Evolutionary conservation across 2,329 filamentous ascomycete species (phyloP).

Genomic region (Pseudocercospora cruenta): DNA sequence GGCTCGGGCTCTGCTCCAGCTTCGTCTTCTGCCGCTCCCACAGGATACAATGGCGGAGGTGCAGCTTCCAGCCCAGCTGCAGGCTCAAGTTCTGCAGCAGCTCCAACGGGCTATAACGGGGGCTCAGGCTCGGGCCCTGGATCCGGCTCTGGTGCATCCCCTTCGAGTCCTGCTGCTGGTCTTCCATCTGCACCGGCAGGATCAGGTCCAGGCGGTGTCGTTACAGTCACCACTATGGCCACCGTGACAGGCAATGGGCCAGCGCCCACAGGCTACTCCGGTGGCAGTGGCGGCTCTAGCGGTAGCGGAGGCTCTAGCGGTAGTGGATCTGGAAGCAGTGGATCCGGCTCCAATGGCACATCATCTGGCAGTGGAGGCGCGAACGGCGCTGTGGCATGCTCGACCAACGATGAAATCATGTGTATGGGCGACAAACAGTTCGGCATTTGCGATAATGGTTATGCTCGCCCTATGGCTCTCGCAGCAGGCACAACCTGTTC

Average conservation of each 20-base stretch:
- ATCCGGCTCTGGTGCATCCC: neutral
- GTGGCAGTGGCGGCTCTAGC: slow-evolving; percentile 20
- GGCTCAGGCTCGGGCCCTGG: neutral
- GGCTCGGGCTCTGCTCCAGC: slow-evolving; percentile 13
- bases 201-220: slow-evolving; percentile 8
- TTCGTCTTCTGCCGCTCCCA: slow-evolving; percentile 13
- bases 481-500: slow-evolving; percentile 47
- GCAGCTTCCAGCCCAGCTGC: slow-evolving; percentile 8
- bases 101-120: slow-evolving; percentile 8
- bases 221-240: slow-evolving; percentile 22
- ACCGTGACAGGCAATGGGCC: slow-evolving; percentile 20
- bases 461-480: slow-evolving; percentile 44
- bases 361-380: slow-evolving; percentile 19
- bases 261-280: slow-evolving; percentile 16
- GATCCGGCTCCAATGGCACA: slow-evolving; percentile 1
- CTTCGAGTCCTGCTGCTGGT: too few species aligned
- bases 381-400: slow-evolving; percentile 20
- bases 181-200: neutral
- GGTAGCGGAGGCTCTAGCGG: slow-evolving; percentile 15
- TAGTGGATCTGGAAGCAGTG: too few species aligned
- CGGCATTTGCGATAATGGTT: slow-evolving; percentile 48
- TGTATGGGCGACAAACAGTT: slow-evolving; percentile 47
- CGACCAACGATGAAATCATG: slow-evolving; percentile 43
- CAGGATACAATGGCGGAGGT: slow-evolving; percentile 16
- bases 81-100: slow-evolving; percentile 7